phyloP scores from a whole-genome alignment of 2,329 filamentous ascomycete genomes.

The Cercospora sp. region DNA sequence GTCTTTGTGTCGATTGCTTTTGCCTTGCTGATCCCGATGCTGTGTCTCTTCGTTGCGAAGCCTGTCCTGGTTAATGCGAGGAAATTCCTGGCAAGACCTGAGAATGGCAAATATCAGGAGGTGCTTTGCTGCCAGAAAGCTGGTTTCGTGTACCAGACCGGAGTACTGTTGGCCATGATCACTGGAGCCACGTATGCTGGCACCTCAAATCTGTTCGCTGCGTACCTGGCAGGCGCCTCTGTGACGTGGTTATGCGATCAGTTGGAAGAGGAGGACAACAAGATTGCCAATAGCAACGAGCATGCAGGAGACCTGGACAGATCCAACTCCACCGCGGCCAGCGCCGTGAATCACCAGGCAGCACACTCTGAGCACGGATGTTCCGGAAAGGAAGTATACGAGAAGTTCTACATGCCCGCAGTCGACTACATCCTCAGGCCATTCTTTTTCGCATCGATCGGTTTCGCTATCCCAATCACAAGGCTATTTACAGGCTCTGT shows the following conservation, averaged over 20 bases:
- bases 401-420: slow-evolving; percentile 49
- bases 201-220: slow-evolving; percentile 62
- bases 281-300: not conserved
- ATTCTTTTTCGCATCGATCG: slow-evolving; percentile 73
- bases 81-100: not conserved
- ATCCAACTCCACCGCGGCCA: not conserved
- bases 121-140: slow-evolving; percentile 33
- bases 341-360: not conserved
- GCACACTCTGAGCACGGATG: not conserved
- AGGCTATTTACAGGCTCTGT: slow-evolving; percentile 64
- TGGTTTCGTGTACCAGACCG: slow-evolving; percentile 51
- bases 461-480: slow-evolving; percentile 74
- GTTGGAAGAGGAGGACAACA: slow-evolving; percentile 10
- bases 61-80: slow-evolving; percentile 41
- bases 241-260: slow-evolving; percentile 60
- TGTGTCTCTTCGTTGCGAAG: slow-evolving; percentile 48
- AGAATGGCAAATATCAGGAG: not conserved
- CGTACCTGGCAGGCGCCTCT: slow-evolving; percentile 59
- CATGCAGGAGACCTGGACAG: not conserved
- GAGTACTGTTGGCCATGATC: slow-evolving; percentile 53
- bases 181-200: slow-evolving; percentile 59
- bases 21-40: slow-evolving; percentile 49
- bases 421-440: slow-evolving; percentile 62
- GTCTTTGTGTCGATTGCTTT: slow-evolving; percentile 56
- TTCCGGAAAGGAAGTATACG: slow-evolving; percentile 42